Evolutionary conservation across 2,329 filamentous ascomycete species (phyloP).

Genomic region (Claviceps pusilla): DNA sequence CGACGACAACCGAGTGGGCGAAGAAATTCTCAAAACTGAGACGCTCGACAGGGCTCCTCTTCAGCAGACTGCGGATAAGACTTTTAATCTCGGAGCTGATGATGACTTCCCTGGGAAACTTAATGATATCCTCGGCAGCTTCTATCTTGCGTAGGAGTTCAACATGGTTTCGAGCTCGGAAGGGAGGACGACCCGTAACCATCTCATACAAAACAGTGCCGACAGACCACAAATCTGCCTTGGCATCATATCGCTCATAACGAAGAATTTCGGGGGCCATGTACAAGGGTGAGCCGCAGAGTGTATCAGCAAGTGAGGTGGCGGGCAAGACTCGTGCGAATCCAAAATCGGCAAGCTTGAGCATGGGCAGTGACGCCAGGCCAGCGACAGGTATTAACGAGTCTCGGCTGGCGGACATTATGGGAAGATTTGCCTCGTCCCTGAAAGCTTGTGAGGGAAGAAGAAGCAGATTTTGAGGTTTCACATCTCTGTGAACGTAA

Average conservation of each 20-base stretch:
- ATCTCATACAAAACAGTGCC: slow-evolving; percentile 94
- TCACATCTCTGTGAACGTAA: slow-evolving; percentile 91
- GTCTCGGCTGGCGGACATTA: slow-evolving; percentile 63
- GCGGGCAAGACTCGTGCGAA: slow-evolving; percentile 85
- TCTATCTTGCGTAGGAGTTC: slow-evolving; percentile 88
- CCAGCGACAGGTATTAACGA: slow-evolving; percentile 71
- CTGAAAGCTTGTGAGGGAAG: slow-evolving; percentile 66
- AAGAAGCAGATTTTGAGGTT: slow-evolving; percentile 87
- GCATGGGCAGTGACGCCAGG: slow-evolving; percentile 73
- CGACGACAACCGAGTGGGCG: slow-evolving; percentile 53
- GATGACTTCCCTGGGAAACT: slow-evolving; percentile 58
- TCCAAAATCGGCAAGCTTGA: slow-evolving; percentile 98
- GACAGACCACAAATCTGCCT: slow-evolving; percentile 94
- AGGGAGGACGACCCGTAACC: slow-evolving; percentile 79
- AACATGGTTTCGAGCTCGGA: slow-evolving; percentile 85
- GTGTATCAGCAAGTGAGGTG: slow-evolving; percentile 83
- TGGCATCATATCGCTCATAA: slow-evolving; percentile 94
- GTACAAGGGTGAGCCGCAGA: slow-evolving; percentile 92
- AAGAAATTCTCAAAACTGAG: slow-evolving; percentile 83
- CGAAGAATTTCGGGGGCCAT: slow-evolving; percentile 97
- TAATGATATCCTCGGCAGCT: slow-evolving; percentile 69
- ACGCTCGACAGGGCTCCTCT: slow-evolving; percentile 70
- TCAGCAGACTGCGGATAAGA: slow-evolving; percentile 66
- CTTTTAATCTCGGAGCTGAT: slow-evolving; percentile 65
- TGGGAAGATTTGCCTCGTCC: slow-evolving; percentile 36